Conservation (phyloP, 2,329 filamentous ascomycete genomes). For the Pseudogymnoascus sp. region DNA sequence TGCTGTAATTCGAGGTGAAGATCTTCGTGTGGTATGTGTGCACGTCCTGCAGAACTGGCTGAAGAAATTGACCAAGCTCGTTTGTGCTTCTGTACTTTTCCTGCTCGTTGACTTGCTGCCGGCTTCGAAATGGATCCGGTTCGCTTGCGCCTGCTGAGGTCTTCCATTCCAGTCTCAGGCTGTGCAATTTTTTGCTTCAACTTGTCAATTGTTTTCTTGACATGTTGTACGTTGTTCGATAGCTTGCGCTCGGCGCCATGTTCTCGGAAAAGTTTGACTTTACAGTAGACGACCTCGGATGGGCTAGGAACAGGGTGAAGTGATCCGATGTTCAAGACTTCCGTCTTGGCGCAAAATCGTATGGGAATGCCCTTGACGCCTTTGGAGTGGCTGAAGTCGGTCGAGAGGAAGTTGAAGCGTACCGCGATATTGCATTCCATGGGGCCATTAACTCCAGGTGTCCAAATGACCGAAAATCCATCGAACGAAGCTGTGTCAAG, state of each 20-base stretch:
- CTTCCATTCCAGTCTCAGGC: constrained; percentile 59
- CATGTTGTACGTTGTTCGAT: constrained; percentile 87
- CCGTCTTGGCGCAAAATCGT: constrained; percentile 84
- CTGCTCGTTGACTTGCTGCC: constrained; percentile 49
- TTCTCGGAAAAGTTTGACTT: constrained; percentile 93
- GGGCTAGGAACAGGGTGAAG: constrained; percentile 39
- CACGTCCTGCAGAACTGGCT: constrained; percentile 51
- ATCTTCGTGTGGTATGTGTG: constrained; percentile 50
- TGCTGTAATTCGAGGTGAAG: constrained; percentile 72
- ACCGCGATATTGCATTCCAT: constrained; percentile 82
- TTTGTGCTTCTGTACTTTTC: constrained; percentile 83
- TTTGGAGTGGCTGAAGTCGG: constrained; percentile 97
- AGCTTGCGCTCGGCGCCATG: constrained; percentile 92
- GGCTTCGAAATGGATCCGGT: constrained; percentile 41
- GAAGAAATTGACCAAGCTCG: constrained; percentile 94
- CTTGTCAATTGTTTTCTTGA: constrained; percentile 95
- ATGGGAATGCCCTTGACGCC: constrained; percentile 97
- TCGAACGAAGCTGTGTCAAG: constrained; percentile 79
- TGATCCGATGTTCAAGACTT: constrained; percentile 45
- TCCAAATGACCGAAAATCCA: constrained; percentile 88
- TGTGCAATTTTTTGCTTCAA: constrained; percentile 88
- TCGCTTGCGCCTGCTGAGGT: constrained; percentile 58
- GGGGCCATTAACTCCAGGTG: constrained; percentile 58
- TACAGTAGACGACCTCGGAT: constrained; percentile 84
- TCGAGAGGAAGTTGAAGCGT: constrained; percentile 96